These are phyloP conservation scores for Aureobasidium sp. DNA, from an alignment of 2,329 filamentous ascomycete species.

Conservation along the genomic window DNA sequence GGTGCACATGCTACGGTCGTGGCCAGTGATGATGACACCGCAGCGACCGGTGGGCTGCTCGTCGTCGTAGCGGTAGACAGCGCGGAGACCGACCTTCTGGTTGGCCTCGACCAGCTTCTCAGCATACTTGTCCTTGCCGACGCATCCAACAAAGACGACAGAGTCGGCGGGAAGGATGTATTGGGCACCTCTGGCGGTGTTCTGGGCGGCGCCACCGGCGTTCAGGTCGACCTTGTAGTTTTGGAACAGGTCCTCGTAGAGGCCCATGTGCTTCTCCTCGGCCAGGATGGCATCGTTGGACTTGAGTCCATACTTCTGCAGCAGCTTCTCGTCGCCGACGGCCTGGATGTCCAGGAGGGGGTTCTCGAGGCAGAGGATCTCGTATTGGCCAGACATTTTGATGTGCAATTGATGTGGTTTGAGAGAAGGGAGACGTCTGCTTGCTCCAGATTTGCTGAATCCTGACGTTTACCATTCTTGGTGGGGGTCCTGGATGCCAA, in stretches of 20 bases:
- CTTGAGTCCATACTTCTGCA: constrained; percentile 90
- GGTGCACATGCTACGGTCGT: constrained; percentile 90
- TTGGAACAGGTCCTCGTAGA: constrained; percentile 90
- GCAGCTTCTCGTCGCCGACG: constrained; percentile 66
- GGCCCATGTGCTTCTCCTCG: constrained; percentile 76
- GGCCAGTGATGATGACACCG: constrained; percentile 92
- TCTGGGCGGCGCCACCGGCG: constrained; percentile 92
- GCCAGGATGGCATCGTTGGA: constrained; percentile 96
- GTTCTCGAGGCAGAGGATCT: constrained; percentile 92
- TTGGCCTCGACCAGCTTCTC: constrained; percentile 80
- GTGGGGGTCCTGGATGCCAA: neutral
- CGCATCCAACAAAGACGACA: constrained; percentile 87
- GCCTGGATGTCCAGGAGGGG: constrained; percentile 97
- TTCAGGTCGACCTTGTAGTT: constrained; percentile 92
- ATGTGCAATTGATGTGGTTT: constrained; percentile 14
- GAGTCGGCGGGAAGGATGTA: constrained; percentile 88
- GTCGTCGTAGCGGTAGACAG: constrained; percentile 89
- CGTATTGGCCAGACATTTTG: constrained; percentile 57
- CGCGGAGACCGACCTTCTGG: constrained; percentile 77
- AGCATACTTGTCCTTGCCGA: constrained; percentile 93
- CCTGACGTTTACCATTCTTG: constrained; percentile 4
- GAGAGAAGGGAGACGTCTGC: neutral
- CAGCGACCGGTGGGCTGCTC: constrained; percentile 82
- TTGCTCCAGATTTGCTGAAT: neutral
- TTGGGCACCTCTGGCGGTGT: constrained; percentile 86